A percentile compares a stretch with the other conserved stretches of the same genome.
Evolutionary conservation across 345 rosid species (phyloP).

Genomic region (Combretum micranthum): DNA sequence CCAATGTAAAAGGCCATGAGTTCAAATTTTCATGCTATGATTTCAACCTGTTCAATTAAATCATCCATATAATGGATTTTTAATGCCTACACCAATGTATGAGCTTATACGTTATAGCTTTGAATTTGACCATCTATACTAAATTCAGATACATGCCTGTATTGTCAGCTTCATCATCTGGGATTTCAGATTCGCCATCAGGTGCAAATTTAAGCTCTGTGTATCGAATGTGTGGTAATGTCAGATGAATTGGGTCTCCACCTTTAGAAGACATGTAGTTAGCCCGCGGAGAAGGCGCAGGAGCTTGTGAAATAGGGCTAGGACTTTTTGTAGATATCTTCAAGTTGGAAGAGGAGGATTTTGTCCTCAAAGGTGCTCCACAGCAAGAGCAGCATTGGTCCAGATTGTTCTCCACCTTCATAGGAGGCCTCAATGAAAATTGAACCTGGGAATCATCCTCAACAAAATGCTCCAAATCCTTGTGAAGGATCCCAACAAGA

Average conservation of each 20-base stretch:
- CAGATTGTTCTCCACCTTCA: constrained; percentile 12
- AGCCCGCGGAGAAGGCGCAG: constrained; percentile 70
- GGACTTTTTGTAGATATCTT: constrained; percentile 11
- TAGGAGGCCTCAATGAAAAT: constrained; percentile 12
- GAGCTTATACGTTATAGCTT: too few relatives aligned
- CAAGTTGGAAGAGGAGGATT: constrained; percentile 14
- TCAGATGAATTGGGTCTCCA: constrained; percentile 23
- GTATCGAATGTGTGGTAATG: constrained; percentile 27
- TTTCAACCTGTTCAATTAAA: too few relatives aligned
- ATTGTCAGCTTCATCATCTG: constrained; percentile 23
- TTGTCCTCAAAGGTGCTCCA: constrained; percentile 53
- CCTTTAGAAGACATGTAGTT: constrained; percentile 16
- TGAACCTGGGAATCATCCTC: constrained; percentile 56
- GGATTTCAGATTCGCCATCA: constrained; percentile 28
- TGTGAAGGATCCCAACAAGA: constrained; percentile 65
- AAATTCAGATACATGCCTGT: constrained; percentile 16
- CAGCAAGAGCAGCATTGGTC: constrained; percentile 55
- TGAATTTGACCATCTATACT: too few relatives aligned
- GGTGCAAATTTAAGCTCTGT: constrained; percentile 31
- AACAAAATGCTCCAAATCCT: constrained; percentile 63
- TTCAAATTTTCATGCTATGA: too few relatives aligned
- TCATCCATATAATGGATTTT: too few relatives aligned
- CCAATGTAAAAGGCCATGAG: too few relatives aligned
- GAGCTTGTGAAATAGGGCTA: constrained; percentile 34
- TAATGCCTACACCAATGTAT: too few relatives aligned